Base-by-base conservation (phyloP, 352 stramenopile genomes). In the Globisporangium viniferum region DNA sequence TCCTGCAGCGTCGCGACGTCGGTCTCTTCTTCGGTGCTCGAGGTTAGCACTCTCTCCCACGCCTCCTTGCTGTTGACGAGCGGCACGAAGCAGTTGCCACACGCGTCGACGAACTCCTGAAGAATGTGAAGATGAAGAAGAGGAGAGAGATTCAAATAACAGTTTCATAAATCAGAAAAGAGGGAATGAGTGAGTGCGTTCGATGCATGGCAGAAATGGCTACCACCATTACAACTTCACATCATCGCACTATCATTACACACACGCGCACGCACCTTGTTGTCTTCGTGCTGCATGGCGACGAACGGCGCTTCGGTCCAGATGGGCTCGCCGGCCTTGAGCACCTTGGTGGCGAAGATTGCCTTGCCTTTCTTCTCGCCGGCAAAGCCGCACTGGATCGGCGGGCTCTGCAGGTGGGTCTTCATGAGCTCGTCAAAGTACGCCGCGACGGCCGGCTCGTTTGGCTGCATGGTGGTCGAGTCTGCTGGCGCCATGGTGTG, bases 11-110 rank as follows among this genome's bases (percentile, higher is more conserved):
- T 80, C 55, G 81, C 83, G 9, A 77, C 72, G 59, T 80, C 72
- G 31, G 86, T 79, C 57, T 73, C 72, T n/a, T 84, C 73, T n/a
- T 84, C 73, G 15, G 48, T 63, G 49, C 58, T 82, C 59, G 73
- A 67, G 51, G 78, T 59, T 48, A 87, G 56, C 56, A 91, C 79
- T 29, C 82, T 73, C 14, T 84, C 77, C 84, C 84, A 92, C 53
- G 72, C 78, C 20, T 75, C 73, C 56, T 81, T 80, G 68, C 71
- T 85, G 73, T 90, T 79, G 68, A 91, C 86, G 29, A 91, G 74
- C 62, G 81, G 82, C 61, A 91, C 82, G 63, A 92, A 92, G 77
- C 86, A 94, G 64, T 92, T 86, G 62, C 88, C 84, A 65, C 86
- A 94, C 66, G 80, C 90, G 67, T 90, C 81, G 27, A 90, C 79